Base-by-base conservation (phyloP, 768 basidiomycete species). In the Suillus clintonianus region DNA sequence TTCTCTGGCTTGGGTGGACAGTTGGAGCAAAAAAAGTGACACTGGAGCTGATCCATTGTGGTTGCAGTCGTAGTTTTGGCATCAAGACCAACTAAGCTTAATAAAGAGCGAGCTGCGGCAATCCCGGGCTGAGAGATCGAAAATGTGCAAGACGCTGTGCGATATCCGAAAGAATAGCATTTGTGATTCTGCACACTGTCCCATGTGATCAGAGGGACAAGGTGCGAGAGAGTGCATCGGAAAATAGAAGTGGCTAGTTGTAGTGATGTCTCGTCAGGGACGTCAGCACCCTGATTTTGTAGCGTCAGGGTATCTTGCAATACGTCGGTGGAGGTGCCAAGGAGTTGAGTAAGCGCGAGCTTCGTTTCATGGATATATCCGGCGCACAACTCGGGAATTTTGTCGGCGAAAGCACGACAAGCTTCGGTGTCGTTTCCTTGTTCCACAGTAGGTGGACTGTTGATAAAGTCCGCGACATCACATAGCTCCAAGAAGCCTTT, bases 201-300 rank as follows among this genome's bases (percentile, higher is more conserved):
- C 56, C 56, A 57, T 57, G 56, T 30, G 9, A 57, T 41, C 17
- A 57, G 13, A 10, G 56, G 56, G 8, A 27, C 11, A 19, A 10
- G 5, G 9, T 10, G 17, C 6, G 37, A 41, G 17, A 2, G 5
- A 11, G 9, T 3, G 17, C 56, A 57, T 17, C 19, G 56, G 24
- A 57, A 57, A 27, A 57, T 24, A 27, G 56, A 57, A 39, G 56
- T 57, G 24, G 56, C 56, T 24, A 57, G 24, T 57, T 57, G 56
- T 4, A 56, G 54, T 41, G 11, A 13, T 10, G 30, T 32, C 10
- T 53, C 30, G 5, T 57, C 17, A 11, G 10, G 24, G 39, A 17
- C 17, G 24, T 27, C 17, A 5, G 7, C 41, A 41, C 24, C 24
- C 6, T 57, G 56, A 37, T 24, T 27, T 41, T 17, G 14, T 56